Conservation (phyloP, 1,139 yeast genomes). For the Maudiozyma humilis region DNA sequence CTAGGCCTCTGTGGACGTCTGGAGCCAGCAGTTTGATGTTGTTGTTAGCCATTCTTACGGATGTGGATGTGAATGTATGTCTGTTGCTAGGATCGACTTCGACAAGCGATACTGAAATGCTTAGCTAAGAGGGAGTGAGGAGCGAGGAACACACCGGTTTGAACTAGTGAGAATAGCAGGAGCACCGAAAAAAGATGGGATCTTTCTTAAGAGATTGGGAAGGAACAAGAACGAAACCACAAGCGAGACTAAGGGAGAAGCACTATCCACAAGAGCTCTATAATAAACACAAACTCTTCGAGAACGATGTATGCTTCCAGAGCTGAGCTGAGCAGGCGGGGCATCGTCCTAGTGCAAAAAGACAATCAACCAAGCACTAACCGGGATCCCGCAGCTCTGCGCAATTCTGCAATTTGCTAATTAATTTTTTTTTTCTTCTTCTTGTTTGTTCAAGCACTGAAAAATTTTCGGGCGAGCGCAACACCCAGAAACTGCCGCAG, state of each 20-base stretch:
- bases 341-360: not conserved
- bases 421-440: too few species aligned
- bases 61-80: not conserved
- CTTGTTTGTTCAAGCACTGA: not conserved
- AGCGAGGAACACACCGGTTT: not conserved
- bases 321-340: not conserved
- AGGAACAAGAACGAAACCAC: not conserved
- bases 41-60: conserved; percentile 53
- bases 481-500: too few species aligned
- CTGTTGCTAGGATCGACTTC: not conserved
- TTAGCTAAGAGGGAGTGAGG: not conserved
- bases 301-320: too few species aligned
- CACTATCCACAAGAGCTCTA: too few species aligned
- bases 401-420: not conserved
- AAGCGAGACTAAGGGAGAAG: too few species aligned
- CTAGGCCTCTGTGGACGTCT: conserved; percentile 79
- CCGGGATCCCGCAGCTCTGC: not conserved
- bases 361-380: not conserved
- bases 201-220: conserved; percentile 3
- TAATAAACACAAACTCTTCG: too few species aligned
- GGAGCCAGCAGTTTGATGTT: conserved; percentile 84
- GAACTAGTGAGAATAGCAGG: not conserved
- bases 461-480: not conserved
- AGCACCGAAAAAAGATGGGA: not conserved
- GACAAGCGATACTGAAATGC: not conserved